Evolutionary conservation across 331 rosid genomes (phyloP).

Genomic region (Ulmus americana): DNA sequence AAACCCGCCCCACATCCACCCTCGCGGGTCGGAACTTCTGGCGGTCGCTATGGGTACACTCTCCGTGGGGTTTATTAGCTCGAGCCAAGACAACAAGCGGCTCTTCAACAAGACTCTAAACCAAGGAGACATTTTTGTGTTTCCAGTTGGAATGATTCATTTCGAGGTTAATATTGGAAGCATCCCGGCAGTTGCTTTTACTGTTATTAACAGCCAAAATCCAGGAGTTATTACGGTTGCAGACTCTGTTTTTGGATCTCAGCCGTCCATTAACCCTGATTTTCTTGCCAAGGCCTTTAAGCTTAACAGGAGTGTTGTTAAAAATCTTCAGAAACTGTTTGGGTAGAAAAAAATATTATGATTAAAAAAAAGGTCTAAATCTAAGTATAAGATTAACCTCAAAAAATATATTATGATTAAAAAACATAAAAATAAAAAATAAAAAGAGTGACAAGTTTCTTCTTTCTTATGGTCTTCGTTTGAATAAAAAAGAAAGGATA

Average conservation of each 20-base stretch:
- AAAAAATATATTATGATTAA: too few relatives aligned
- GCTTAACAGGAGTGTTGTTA: constrained; percentile 8
- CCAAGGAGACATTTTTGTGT: constrained; percentile 6
- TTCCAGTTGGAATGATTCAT: constrained; percentile 23
- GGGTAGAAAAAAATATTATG: background rate
- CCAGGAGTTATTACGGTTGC: constrained; percentile 17
- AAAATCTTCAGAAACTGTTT: constrained; percentile 23
- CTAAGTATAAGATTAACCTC: too few relatives aligned
- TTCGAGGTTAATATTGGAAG: constrained; percentile 28
- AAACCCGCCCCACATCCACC: constrained; percentile 22
- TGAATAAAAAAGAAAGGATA: too few relatives aligned
- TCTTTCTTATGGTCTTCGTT: too few relatives aligned
- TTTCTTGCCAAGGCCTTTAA: constrained; percentile 35
- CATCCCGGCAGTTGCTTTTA: constrained; percentile 24
- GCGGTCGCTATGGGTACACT: constrained; percentile 21
- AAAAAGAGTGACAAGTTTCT: too few relatives aligned
- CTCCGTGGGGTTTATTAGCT: constrained; percentile 5
- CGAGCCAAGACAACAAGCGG: constrained; percentile 12
- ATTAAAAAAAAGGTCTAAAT: too few relatives aligned
- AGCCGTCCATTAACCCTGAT: constrained; percentile 25
- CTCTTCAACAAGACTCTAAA: constrained; percentile 24
- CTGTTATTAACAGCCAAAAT: constrained; percentile 6
- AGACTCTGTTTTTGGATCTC: constrained; percentile 35
- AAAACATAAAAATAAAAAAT: too few relatives aligned
- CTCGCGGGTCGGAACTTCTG: constrained; percentile 20